Evolutionary conservation across 768 basidiomycete species (phyloP).

Genomic region (Mycena maculata): DNA sequence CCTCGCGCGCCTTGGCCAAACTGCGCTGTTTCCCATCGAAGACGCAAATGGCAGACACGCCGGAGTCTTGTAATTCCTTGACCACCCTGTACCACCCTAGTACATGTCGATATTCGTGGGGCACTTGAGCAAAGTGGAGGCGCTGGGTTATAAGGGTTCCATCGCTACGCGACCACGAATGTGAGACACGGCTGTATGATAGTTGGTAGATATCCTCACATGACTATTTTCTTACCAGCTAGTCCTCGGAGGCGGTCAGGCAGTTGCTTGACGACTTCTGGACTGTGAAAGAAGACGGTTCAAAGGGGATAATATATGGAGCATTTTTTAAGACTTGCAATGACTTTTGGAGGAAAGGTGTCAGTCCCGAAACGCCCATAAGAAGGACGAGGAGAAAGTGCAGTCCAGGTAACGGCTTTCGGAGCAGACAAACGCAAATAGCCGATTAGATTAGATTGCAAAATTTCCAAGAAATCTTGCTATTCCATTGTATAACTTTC

Average conservation of each 20-base stretch:
- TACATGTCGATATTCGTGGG: conserved; percentile 76
- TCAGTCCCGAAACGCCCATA: conserved; percentile 36
- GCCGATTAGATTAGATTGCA: conserved; percentile 5
- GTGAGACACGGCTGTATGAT: conserved; percentile 21
- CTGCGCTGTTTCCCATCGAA: conserved; percentile 82
- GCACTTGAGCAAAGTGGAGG: conserved; percentile 76
- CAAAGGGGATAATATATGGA: background rate
- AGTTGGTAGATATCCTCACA: conserved; percentile 59
- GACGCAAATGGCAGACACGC: conserved; percentile 75
- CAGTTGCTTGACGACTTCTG: conserved; percentile 70
- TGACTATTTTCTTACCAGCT: conserved; percentile 75
- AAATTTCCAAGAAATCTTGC: background rate
- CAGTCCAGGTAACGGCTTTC: background rate
- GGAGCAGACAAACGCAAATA: background rate
- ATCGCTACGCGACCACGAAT: conserved; percentile 61
- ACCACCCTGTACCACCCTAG: conserved; percentile 82
- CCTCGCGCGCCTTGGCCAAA: conserved; percentile 79
- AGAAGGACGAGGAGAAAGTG: background rate
- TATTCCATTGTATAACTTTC: too few relatives aligned
- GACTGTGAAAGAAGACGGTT: conserved; percentile 52
- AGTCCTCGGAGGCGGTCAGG: conserved; percentile 73
- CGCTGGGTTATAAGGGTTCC: conserved; percentile 89
- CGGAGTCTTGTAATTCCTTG: conserved; percentile 67
- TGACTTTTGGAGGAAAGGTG: conserved; percentile 33
- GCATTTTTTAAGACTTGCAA: conserved; percentile 11